Conservation (phyloP, 2,329 filamentous ascomycete genomes). For the Lachnellula hyalina region DNA sequence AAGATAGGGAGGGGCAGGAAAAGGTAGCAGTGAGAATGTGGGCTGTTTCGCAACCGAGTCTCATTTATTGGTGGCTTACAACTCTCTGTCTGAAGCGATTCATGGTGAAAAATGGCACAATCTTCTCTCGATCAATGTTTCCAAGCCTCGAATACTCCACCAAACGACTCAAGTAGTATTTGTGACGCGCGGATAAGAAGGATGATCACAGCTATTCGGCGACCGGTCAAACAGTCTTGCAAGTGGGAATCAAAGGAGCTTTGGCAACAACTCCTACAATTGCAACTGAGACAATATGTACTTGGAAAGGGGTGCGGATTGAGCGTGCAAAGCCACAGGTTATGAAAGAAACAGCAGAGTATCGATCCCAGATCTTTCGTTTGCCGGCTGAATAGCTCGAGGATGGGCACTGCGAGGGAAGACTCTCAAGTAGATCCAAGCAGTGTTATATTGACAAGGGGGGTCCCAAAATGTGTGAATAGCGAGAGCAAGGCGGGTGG, state of each 20-base stretch:
- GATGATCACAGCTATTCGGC: neutral
- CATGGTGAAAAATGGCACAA: slow-evolving; percentile 54
- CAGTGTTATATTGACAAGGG: neutral
- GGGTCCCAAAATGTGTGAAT: neutral
- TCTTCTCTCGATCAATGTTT: slow-evolving; percentile 2
- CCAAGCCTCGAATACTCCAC: neutral
- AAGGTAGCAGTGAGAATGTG: neutral
- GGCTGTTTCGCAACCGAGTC: neutral
- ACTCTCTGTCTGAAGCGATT: slow-evolving; percentile 97
- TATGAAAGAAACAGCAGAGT: too few relatives aligned
- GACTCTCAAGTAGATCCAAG: neutral
- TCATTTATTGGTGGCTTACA: slow-evolving; percentile 51
- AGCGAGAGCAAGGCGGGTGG: neutral
- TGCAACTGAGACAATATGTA: too few relatives aligned
- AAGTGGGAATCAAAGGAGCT: too few relatives aligned
- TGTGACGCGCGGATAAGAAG: neutral
- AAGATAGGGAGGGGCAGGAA: neutral
- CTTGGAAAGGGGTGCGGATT: too few relatives aligned
- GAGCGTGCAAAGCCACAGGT: too few relatives aligned
- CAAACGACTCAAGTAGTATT: neutral
- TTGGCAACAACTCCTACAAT: too few relatives aligned
- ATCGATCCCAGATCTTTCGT: neutral
- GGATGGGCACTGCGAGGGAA: neutral
- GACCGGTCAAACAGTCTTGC: neutral
- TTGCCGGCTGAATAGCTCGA: neutral